Conservation (phyloP, 2,329 filamentous ascomycete species). For the Botrytis fabae region DNA sequence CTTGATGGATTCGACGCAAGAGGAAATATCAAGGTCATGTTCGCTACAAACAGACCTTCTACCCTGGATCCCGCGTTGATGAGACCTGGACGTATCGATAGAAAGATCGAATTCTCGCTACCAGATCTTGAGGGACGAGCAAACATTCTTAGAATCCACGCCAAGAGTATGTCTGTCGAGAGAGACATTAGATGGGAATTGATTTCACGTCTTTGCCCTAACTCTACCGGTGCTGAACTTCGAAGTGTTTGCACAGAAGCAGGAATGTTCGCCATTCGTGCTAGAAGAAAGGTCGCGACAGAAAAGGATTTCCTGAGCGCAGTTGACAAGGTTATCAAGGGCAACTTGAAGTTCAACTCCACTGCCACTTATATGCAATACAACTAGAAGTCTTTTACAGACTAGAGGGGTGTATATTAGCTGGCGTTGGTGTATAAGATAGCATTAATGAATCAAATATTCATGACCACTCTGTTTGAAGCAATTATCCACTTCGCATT, state of each 20-base stretch:
- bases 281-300: slow-evolving; percentile 92
- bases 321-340: slow-evolving; percentile 99
- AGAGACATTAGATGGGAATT: slow-evolving; percentile 98
- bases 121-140: slow-evolving; percentile 96
- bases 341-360: slow-evolving; percentile 98
- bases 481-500: neutral
- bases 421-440: slow-evolving; percentile 39
- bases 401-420: slow-evolving; percentile 38
- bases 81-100: slow-evolving; percentile 94
- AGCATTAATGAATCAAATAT: slow-evolving; percentile 34
- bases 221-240: slow-evolving; percentile 93
- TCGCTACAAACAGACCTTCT: slow-evolving; percentile 93
- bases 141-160: slow-evolving; percentile 97
- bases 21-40: slow-evolving; percentile 99
- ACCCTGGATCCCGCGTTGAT: slow-evolving; percentile 96
- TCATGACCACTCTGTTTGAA: slow-evolving; percentile 7
- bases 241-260: slow-evolving; percentile 97
- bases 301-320: slow-evolving; percentile 99
- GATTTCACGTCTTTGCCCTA: slow-evolving; percentile 94
- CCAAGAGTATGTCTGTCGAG: slow-evolving; percentile 99
- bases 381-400: slow-evolving; percentile 63
- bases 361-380: slow-evolving; percentile 99
- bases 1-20: slow-evolving; percentile 94
- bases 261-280: slow-evolving; percentile 96
- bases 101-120: slow-evolving; percentile 98